Evolutionary conservation across 345 rosid genomes (phyloP).

Genomic region (Rhodamnia rubescens): DNA sequence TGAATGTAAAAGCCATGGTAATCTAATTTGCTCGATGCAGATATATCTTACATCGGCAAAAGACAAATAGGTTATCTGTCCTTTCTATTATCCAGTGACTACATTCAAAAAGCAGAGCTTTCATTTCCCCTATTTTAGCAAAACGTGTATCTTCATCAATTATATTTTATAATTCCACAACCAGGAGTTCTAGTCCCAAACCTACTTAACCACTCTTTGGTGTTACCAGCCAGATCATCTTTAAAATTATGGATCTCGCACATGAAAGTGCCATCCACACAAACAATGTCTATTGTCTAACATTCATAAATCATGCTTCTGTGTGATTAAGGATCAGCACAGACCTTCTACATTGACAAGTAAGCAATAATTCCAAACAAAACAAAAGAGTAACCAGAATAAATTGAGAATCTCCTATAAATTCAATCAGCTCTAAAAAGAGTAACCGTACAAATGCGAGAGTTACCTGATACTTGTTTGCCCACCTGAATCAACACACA

Average conservation of each 20-base stretch:
- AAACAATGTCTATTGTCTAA: not conserved
- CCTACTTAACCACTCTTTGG: not conserved
- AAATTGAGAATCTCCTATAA: not conserved
- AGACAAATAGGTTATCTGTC: not conserved
- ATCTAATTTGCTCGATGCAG: not conserved
- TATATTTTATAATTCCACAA: not conserved
- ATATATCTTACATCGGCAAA: not conserved
- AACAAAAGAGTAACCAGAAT: not conserved
- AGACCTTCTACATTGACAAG: not conserved
- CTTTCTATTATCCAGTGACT: not conserved
- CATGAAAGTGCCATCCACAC: not conserved
- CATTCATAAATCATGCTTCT: not conserved
- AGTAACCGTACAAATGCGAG: not conserved
- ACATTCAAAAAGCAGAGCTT: not conserved
- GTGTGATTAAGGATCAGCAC: not conserved
- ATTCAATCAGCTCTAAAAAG: not conserved
- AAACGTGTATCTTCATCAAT: not conserved
- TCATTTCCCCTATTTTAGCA: not conserved
- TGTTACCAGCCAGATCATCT: not conserved
- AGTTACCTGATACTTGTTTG: slow-evolving; percentile 69
- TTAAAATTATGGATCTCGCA: not conserved
- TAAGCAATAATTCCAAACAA: not conserved
- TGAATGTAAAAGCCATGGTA: not conserved
- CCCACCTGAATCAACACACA: slow-evolving; percentile 40
- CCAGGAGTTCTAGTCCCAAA: not conserved